phyloP scores from a whole-genome alignment of 345 rosid genomes.

The Clausena lansium region DNA sequence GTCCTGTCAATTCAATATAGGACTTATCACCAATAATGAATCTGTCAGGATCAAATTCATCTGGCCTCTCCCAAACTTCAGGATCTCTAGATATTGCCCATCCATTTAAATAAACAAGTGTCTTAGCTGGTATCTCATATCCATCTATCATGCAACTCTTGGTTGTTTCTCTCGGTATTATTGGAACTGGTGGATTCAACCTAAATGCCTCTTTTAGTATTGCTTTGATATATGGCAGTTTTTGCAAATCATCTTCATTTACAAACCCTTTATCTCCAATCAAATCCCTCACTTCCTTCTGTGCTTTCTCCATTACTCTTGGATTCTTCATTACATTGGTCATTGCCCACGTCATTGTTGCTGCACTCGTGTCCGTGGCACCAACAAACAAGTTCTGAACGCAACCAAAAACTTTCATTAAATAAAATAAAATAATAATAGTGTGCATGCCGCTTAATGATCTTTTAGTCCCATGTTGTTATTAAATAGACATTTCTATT shows the following conservation, averaged over 20 bases:
- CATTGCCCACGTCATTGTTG: slow-evolving; percentile 35
- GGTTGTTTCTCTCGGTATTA: slow-evolving; percentile 12
- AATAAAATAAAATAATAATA: too few relatives aligned
- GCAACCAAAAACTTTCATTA: too few relatives aligned
- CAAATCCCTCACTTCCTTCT: slow-evolving; percentile 22
- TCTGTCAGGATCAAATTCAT: background rate
- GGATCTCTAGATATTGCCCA: slow-evolving; percentile 38
- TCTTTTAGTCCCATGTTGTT: too few relatives aligned
- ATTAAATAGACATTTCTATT: too few relatives aligned
- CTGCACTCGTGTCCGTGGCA: slow-evolving; percentile 32
- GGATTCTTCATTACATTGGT: slow-evolving; percentile 34
- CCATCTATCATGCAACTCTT: background rate
- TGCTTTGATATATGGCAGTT: slow-evolving; percentile 35
- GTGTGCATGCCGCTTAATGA: too few relatives aligned
- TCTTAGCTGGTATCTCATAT: background rate
- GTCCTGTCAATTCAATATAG: slow-evolving; percentile 20
- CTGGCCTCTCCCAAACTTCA: background rate
- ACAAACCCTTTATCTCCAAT: slow-evolving; percentile 27
- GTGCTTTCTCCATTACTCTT: slow-evolving; percentile 30
- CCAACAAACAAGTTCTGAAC: slow-evolving; percentile 31
- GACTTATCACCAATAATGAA: background rate
- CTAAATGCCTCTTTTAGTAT: slow-evolving; percentile 43
- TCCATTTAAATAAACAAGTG: background rate
- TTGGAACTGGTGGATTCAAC: background rate
- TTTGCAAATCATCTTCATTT: slow-evolving; percentile 29